Evolutionary conservation across 768 basidiomycete genomes (phyloP).

Genomic region (Xerocomellus amylosporus): DNA sequence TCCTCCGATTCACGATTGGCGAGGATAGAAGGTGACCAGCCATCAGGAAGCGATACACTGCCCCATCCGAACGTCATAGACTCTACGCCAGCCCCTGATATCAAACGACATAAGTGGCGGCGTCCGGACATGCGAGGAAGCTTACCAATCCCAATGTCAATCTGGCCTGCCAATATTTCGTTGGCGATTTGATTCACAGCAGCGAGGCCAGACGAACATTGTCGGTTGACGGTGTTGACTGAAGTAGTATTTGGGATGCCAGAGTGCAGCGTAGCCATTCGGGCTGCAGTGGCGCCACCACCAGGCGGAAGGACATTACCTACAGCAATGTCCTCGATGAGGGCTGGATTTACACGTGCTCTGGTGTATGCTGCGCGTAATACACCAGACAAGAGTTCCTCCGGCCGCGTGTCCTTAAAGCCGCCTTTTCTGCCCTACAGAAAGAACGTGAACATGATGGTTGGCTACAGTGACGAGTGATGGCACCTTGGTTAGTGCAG

Average conservation of each 20-base stretch:
- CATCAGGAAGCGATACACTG: conserved; percentile 50
- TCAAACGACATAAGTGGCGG: conserved; percentile 4
- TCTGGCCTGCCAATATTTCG: conserved; percentile 74
- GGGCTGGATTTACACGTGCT: conserved; percentile 68
- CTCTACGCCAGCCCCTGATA: conserved; percentile 78
- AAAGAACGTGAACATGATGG: conserved; percentile 1
- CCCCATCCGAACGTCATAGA: conserved; percentile 85
- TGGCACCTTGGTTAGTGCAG: conserved; percentile 84
- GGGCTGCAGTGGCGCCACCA: conserved; percentile 76
- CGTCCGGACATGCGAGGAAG: conserved; percentile 1
- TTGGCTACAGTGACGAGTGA: neutral
- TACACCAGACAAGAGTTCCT: conserved; percentile 75
- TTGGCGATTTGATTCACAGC: conserved; percentile 82
- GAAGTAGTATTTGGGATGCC: conserved; percentile 77
- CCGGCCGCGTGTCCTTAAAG: conserved; percentile 87
- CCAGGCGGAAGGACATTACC: conserved; percentile 88
- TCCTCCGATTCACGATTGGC: conserved; percentile 68
- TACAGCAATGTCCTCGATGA: conserved; percentile 82
- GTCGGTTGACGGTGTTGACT: conserved; percentile 83
- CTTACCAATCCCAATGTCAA: conserved; percentile 86
- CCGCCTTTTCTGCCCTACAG: conserved; percentile 76
- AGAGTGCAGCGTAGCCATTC: conserved; percentile 84
- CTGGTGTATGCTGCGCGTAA: conserved; percentile 70
- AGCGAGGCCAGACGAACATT: conserved; percentile 86
- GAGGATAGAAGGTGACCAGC: conserved; percentile 64